Evolutionary conservation across 805 yeast genomes (phyloP), one percentile per base, ranked within the genome.

Genomic region (Myxozyma geophila): DNA sequence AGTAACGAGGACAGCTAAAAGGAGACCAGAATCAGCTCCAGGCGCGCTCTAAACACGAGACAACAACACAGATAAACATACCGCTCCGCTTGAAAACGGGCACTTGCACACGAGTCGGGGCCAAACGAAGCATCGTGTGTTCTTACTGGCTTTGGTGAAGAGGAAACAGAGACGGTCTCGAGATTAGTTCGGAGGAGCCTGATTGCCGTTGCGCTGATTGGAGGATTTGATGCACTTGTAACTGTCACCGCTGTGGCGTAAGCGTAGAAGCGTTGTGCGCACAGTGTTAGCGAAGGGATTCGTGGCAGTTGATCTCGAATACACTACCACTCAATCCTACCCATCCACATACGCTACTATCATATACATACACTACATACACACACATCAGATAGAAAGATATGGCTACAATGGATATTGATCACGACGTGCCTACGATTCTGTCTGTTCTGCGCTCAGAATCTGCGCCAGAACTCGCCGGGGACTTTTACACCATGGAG

Each of bases 401-500:
- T 15, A 67, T 67, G 70, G 59, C 70, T 6, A n/a, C 59, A 35
- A 67, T 67, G 70, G 70, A 67, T 23, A 61, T 65, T 15, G 68
- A 65, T 35, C 67, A 71, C 67, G 85, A 82, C 66, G 77, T 80
- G n/a, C 78, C 82, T 15, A 78, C 80, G 15, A 77, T 85, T 7
- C 79, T 87, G 70, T 82, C 84, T 28, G 81, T 86, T 2, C 79
- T 91, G 58, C 84, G 96, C 58, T 81, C 81, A 71, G 88, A 87
- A 72, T 80, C 86, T 4, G 90, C 88, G 63, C 78, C 83, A 2
- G 90, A 87, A 46, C 79, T 92, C 58, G 79, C 85, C 9, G 83
- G 85, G 36, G 75, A 81, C 7, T 82, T 88, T 70, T 87, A 84
- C 73, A 83, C 84, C 58, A 83, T 93, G 74, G 98, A 92, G 73